Evolutionary conservation across 345 rosid species (phyloP), one percentile per base, ranked within the genome.

Genomic region (Trapa bicornis): DNA sequence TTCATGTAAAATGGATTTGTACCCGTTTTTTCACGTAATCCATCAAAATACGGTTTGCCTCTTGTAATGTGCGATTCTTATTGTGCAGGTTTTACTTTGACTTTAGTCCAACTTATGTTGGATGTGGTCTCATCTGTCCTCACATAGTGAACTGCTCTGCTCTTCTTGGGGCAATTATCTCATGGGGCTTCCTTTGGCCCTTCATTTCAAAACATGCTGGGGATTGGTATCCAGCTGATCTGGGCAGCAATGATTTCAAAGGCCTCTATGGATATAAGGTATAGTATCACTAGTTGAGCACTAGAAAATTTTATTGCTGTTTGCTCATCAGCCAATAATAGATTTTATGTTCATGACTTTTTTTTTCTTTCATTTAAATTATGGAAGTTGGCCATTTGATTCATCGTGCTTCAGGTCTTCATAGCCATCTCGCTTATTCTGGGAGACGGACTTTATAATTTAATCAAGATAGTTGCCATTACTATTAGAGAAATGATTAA

Each of bases 261-360:
- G 96, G 98, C 73, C 96, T 92, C 64, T 89, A 89, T 60, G 98
- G 87, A 69, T 89, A 92, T 67, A 92, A 89, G 96, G 93, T 89
- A 80, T 22, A n/a, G 53, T 62, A 5, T n/a, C 47, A 22, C 67
- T 7, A 61, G 15, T 52, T 57, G 15, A 11, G 35, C 32, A 7
- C 5, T 54, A 6, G 5, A 54, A 17, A 4, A 54, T 8, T 58
- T 9, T 10, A 3, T 1, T 33, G 15, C 15, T 32, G 62, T 32
- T 57, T 10, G 62, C 37, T 6, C 3, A 35, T 54, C 7, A 17
- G 33, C 6, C 1, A 1, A 54, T n/a, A 2, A 8, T 54, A 22
- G 33, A 22, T n/a, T 54, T 6, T 11, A 2, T 2, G 35, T n/a
- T 7, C 35, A n/a, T 54, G n/a, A 22, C 0, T n/a, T 41, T 54